Conservation (phyloP, 1,284 basidiomycete genomes). For the Pterula multifida region DNA sequence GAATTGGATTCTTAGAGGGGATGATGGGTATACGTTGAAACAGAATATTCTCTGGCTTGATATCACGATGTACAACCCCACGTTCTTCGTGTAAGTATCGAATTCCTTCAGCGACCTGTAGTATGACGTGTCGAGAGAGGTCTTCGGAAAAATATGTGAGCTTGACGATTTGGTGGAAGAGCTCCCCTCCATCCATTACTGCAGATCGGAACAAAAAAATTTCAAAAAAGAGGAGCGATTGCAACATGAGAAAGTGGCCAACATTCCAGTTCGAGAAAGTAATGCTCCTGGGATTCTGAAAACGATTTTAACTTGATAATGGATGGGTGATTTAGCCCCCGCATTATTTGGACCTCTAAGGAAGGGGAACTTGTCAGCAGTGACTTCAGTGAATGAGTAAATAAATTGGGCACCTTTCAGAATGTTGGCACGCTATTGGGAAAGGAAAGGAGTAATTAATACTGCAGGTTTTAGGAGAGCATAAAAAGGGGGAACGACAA, state of each 20-base stretch:
- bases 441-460: constrained; percentile 19
- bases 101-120: constrained; percentile 94
- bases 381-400: constrained; percentile 1
- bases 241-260: background rate
- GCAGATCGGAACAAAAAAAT: constrained; percentile 8
- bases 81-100: constrained; percentile 95
- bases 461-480: background rate
- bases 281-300: constrained; percentile 86
- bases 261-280: constrained; percentile 90
- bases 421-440: constrained; percentile 84
- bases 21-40: constrained; percentile 92
- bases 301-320: constrained; percentile 87
- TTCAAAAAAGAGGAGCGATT: constrained; percentile 8
- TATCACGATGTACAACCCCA: constrained; percentile 96
- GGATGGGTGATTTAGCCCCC: constrained; percentile 80
- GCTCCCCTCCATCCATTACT: constrained; percentile 96
- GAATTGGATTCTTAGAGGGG: constrained; percentile 68
- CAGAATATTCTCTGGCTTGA: constrained; percentile 97
- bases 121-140: constrained; percentile 89
- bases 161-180: constrained; percentile 99
- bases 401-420: constrained; percentile 62
- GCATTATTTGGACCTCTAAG: constrained; percentile 98
- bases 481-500: constrained; percentile 18
- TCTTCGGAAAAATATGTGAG: constrained; percentile 98
- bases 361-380: constrained; percentile 3